A percentile compares a stretch with the other conserved stretches of the same genome.
Evolutionary conservation across 352 stramenopile species (phyloP).

Genomic region (Globisporangium barbulae): DNA sequence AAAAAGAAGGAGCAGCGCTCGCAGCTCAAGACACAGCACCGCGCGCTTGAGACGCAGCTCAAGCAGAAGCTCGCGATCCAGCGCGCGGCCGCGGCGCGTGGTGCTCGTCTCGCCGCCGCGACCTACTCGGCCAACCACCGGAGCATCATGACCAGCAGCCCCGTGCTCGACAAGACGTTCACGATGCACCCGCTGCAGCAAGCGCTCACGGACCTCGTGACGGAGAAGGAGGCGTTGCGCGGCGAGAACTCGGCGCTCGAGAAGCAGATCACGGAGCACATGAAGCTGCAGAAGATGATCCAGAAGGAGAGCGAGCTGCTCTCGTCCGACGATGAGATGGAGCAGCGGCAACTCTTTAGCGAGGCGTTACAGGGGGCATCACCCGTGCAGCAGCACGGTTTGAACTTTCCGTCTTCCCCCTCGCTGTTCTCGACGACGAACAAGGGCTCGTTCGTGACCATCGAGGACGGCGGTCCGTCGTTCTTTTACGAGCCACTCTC

Average conservation of each 20-base stretch:
- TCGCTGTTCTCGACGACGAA: background rate
- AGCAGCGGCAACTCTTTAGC: background rate
- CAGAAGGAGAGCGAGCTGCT: conserved; percentile 15
- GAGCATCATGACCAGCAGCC: background rate
- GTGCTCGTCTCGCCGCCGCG: background rate
- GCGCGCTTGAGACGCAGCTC: conserved; percentile 31
- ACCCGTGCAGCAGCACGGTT: background rate
- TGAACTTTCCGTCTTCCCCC: background rate
- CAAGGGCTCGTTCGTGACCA: conserved; percentile 8
- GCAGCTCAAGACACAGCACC: conserved; percentile 33
- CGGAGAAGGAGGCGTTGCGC: conserved; percentile 26
- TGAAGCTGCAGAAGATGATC: conserved; percentile 18
- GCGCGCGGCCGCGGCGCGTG: conserved; percentile 22
- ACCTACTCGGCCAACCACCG: background rate
- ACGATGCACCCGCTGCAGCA: conserved; percentile 15
- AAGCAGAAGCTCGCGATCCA: conserved; percentile 38
- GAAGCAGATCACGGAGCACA: conserved; percentile 11
- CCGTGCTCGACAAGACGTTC: conserved; percentile 10
- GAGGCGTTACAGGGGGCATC: background rate
- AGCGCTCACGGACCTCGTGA: conserved; percentile 26
- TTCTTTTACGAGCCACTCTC: conserved; percentile 38
- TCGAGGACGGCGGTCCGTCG: conserved; percentile 22
- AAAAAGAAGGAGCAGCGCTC: conserved; percentile 50
- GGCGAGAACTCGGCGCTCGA: conserved; percentile 10
- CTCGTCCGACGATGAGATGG: conserved; percentile 8